Base-by-base conservation (phyloP, 2,329 filamentous ascomycete genomes). In the Penicillium occitanis region DNA sequence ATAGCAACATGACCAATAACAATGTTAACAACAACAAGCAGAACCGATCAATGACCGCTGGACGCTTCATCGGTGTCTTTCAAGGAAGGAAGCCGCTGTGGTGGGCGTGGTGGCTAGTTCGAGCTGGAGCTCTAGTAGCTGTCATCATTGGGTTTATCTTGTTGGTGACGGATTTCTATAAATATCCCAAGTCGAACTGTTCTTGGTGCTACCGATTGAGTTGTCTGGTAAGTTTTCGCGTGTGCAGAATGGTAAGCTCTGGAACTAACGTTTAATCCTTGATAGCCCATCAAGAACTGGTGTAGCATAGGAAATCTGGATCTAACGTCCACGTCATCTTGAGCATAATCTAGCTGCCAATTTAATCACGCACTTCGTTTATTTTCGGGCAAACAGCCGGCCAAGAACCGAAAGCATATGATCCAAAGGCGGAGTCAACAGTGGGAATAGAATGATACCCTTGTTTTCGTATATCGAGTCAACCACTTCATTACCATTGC, bases 71-170 rank as follows among this genome's bases (percentile, higher is more conserved):
- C 0, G 88, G 87, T 5, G 97, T 97, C 79, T 98, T 98, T 82
- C 94, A 93, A 76, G 92, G 92, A 22, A 87, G 95, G 19, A 97
- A 96, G 77, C 90, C 91, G 25, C 84, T 97, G 7, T 99, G 95
- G 95, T 99, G 95, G 95, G 90, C 83, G 5, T 99, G 95, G 95
- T 98, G 94, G 94, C 79, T 97, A 25, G 85, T 98, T 33, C 87
- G 95, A 19, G 91, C 86, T 0, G 92, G 86, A 0, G 89, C 90
- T 28, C 81, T 99, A 61, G 85, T 97, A 7, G 85, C 88, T n/a
- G 90, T 93, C 40, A 83, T 97, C 42, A 85, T 96, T 48, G 90
- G 90, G 1, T 97, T 98, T 76, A 91, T 97, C 68, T 81, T 97
- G 53, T 82, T 99, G 63, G 78, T 98, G 67, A 88, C 93, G 75